A percentile compares a stretch with the other conserved stretches of the same genome.
These are phyloP conservation scores for Boletus pseudopeckii DNA, from an alignment of 768 basidiomycete genomes.

Conservation along the genomic window DNA sequence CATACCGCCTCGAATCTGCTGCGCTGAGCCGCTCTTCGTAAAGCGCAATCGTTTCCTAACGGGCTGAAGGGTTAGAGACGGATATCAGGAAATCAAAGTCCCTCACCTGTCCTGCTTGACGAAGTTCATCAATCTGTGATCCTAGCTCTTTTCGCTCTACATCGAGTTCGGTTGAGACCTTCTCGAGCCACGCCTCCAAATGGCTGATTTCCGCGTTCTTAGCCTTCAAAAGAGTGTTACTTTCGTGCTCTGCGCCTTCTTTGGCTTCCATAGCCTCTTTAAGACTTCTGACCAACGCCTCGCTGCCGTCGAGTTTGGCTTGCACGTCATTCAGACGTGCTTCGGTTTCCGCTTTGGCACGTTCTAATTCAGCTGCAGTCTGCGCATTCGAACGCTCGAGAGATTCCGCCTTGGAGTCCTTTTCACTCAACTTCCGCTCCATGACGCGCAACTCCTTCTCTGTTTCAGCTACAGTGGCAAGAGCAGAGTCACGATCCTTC, in stretches of 20 bases:
- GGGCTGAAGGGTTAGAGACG: not conserved
- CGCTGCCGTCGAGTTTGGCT: slow-evolving; percentile 42
- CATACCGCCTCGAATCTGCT: slow-evolving; percentile 69
- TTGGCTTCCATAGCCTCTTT: slow-evolving; percentile 52
- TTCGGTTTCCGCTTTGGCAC: slow-evolving; percentile 45
- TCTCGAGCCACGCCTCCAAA: slow-evolving; percentile 48
- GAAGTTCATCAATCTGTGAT: slow-evolving; percentile 76
- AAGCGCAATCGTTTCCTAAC: slow-evolving; percentile 87
- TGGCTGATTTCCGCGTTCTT: slow-evolving; percentile 60
- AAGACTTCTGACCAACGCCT: slow-evolving; percentile 44
- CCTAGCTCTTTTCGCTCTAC: slow-evolving; percentile 66
- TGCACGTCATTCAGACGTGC: slow-evolving; percentile 40
- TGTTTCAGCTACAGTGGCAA: slow-evolving; percentile 37
- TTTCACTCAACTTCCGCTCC: slow-evolving; percentile 44
- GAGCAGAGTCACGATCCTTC: slow-evolving; percentile 44
- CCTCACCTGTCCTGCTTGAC: slow-evolving; percentile 82
- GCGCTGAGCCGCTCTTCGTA: slow-evolving; percentile 86
- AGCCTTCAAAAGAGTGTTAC: slow-evolving; percentile 45
- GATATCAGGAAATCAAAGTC: not conserved
- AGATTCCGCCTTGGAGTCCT: slow-evolving; percentile 41
- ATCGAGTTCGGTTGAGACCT: slow-evolving; percentile 44
- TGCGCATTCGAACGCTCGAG: slow-evolving; percentile 45
- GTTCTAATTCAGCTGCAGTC: slow-evolving; percentile 41
- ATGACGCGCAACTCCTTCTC: slow-evolving; percentile 41
- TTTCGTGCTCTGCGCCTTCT: slow-evolving; percentile 48